Evolutionary conservation across 345 rosid genomes (phyloP), one percentile per base, ranked within the genome.

Genomic region (Acer saccharum): DNA sequence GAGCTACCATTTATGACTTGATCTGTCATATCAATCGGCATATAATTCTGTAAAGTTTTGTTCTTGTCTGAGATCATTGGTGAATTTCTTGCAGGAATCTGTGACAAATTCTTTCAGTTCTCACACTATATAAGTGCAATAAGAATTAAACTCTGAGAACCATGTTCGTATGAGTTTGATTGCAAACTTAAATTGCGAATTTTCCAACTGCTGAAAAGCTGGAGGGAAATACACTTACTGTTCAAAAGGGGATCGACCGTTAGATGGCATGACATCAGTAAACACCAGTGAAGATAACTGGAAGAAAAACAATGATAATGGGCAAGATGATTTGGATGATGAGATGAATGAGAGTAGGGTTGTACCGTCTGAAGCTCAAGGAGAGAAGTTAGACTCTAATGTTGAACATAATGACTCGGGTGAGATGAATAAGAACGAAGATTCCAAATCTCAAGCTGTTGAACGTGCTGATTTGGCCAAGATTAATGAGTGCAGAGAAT

Each of bases 181-280:
- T 66, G 57, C 25, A 50, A 55, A 29, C 20, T 66, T 64, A 57
- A 72, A 27, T 48, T 29, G 58, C 60, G 66, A 72, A 63, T 72
- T 68, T 69, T 78, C 52, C 82, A 39, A 50, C 73, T 68, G 74
- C 65, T 83, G 88, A 71, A 29, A 78, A 78, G 70, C 23, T 23
- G 35, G 78, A 76, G 81, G 83, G 79, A 72, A 76, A 54, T 60
- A 54, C 71, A 21, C 52, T 39, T 58, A 70, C 72, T 48, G 75
- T 78, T 69, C 32, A 43, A 13, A 78, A 75, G 75, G 69, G 81
- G 83, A 78, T 69, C 69, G 27, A 69, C 60, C 77, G 1, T 27
- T 67, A n/a, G 69, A 85, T 77, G 81, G 83, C 76, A 68, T 76
- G n/a, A 77, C 75, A 44, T 57, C 82, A 75, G 43, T 76, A 44